Conservation (phyloP, 768 basidiomycete species). For the Cystofilobasidium ferigula region DNA sequence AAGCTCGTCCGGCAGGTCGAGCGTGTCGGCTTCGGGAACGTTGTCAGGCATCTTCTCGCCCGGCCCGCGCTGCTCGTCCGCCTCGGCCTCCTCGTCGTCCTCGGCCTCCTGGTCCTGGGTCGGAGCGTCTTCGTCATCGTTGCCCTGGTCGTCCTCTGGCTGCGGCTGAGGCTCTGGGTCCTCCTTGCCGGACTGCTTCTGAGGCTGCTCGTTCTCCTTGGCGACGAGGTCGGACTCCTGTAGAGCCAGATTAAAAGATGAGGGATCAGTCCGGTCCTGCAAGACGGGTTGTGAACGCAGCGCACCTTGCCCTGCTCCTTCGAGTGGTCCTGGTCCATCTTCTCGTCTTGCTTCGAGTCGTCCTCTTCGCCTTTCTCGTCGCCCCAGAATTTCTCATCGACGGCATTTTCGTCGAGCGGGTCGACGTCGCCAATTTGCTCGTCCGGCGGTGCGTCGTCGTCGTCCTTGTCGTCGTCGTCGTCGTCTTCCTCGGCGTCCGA, state of each 20-base stretch:
- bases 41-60: constrained; percentile 58
- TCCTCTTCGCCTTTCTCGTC: constrained; percentile 50
- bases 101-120: constrained; percentile 22
- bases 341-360: constrained; percentile 31
- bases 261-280: background rate
- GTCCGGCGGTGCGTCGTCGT: constrained; percentile 52
- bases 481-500: constrained; percentile 40
- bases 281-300: background rate
- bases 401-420: constrained; percentile 63
- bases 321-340: constrained; percentile 26
- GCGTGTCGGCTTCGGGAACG: constrained; percentile 63
- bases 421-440: constrained; percentile 77
- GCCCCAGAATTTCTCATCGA: constrained; percentile 97
- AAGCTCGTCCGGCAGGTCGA: constrained; percentile 84
- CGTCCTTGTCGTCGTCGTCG: constrained; percentile 45
- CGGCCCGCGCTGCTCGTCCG: constrained; percentile 44
- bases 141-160: constrained; percentile 31
- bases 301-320: constrained; percentile 36
- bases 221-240: constrained; percentile 59
- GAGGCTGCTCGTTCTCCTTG: constrained; percentile 52
- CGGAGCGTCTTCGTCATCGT: constrained; percentile 31
- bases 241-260: background rate
- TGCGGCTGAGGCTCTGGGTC: constrained; percentile 29
- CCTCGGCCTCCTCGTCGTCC: constrained; percentile 30
- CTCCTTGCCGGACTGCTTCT: constrained; percentile 27